Conservation (phyloP, 306 rosid genomes). For the Neltuma alba region DNA sequence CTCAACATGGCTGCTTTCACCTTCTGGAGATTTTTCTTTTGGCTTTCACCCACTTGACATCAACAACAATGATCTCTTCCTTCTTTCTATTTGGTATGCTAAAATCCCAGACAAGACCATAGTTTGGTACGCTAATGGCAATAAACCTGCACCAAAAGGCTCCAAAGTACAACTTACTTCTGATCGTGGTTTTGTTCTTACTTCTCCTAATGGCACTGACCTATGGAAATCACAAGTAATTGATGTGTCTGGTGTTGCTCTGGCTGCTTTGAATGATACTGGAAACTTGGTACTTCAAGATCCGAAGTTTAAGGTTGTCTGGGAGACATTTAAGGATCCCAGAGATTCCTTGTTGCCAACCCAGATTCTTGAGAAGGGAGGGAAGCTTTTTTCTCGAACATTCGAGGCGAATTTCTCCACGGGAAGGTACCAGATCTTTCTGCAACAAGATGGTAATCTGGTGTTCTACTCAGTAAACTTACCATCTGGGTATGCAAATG, state of each 20-base stretch:
- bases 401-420: too few species aligned
- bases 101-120: constrained; percentile 28
- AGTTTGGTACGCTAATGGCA: constrained; percentile 41
- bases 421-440: constrained; percentile 31
- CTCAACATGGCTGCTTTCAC: constrained; percentile 41
- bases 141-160: constrained; percentile 4
- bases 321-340: constrained; percentile 45
- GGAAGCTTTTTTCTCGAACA: neutral
- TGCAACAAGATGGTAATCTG: constrained; percentile 21
- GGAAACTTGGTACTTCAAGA: neutral
- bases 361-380: neutral
- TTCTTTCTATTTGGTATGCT: constrained; percentile 44
- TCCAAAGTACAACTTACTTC: constrained; percentile 35
- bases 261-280: neutral
- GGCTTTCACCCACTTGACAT: constrained; percentile 21
- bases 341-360: constrained; percentile 19
- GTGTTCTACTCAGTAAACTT: constrained; percentile 12
- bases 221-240: neutral
- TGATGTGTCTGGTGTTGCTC: neutral
- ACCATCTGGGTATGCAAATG: constrained; percentile 8
- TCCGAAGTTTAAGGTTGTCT: neutral
- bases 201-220: neutral
- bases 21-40: constrained; percentile 44
- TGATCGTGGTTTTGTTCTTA: constrained; percentile 27
- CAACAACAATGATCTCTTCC: constrained; percentile 7